A percentile compares a stretch with the other conserved stretches of the same genome.
Conservation (phyloP, 768 basidiomycete genomes). For the Xerocomellus chrysenteron region DNA sequence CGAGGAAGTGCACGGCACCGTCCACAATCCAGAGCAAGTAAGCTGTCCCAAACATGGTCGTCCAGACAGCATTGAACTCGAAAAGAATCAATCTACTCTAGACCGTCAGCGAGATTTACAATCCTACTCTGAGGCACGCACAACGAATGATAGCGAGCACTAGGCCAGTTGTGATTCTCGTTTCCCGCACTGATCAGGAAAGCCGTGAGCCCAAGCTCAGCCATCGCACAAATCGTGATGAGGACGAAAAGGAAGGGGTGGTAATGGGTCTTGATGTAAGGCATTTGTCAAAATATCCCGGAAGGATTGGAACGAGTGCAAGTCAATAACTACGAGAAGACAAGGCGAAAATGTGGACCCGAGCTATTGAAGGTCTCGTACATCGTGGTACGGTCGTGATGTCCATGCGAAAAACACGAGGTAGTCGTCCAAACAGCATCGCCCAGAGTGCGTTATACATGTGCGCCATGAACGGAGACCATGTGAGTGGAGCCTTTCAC, state of each 20-base stretch:
- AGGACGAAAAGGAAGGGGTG: conserved; percentile 62
- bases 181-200: conserved; percentile 72
- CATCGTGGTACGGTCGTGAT: conserved; percentile 27
- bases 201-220: conserved; percentile 72
- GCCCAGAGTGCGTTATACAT: background rate
- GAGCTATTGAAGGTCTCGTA: conserved; percentile 20
- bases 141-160: conserved; percentile 62
- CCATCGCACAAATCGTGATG: conserved; percentile 65
- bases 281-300: conserved; percentile 30
- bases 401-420: conserved; percentile 36
- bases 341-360: conserved; percentile 5
- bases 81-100: conserved; percentile 51
- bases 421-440: conserved; percentile 12
- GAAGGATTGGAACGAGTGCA: conserved; percentile 7
- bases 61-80: conserved; percentile 71
- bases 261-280: conserved; percentile 51
- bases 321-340: conserved; percentile 14
- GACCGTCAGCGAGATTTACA: conserved; percentile 4
- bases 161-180: conserved; percentile 59
- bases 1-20: conserved; percentile 63
- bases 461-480: conserved; percentile 2
- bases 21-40: conserved; percentile 73
- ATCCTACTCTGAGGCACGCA: conserved; percentile 33
- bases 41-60: conserved; percentile 63
- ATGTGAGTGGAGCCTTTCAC: conserved; percentile 11